Conservation (phyloP, 306 rosid genomes). For the Cucurbita pepo region DNA sequence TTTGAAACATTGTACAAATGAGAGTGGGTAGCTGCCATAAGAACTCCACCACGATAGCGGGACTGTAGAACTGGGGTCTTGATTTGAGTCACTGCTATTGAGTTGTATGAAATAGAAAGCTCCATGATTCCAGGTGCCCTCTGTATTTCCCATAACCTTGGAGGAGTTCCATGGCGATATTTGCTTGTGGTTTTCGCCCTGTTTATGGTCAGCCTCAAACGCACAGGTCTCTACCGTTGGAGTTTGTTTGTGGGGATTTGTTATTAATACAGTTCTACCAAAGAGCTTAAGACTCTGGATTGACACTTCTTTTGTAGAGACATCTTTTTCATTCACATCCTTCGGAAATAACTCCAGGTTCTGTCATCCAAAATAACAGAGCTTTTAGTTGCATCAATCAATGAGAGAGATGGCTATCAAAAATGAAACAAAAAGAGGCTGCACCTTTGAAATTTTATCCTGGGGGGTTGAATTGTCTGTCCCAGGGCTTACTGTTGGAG, state of each 20-base stretch:
- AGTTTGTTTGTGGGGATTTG: slow-evolving; percentile 15
- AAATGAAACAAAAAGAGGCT: slow-evolving; percentile 6
- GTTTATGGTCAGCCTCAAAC: not conserved
- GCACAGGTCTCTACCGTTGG: not conserved
- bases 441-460: slow-evolving; percentile 32
- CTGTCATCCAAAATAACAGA: slow-evolving; percentile 19
- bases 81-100: slow-evolving; percentile 17
- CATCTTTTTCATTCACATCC: slow-evolving; percentile 18
- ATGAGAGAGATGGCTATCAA: not conserved
- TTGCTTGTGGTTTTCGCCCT: not conserved
- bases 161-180: not conserved
- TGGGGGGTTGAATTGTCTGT: slow-evolving; percentile 12
- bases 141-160: not conserved
- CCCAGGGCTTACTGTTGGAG: slow-evolving; percentile 14
- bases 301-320: slow-evolving; percentile 22
- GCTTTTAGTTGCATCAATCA: not conserved
- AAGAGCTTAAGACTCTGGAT: slow-evolving; percentile 50
- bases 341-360: slow-evolving; percentile 24
- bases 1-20: slow-evolving; percentile 11
- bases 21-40: slow-evolving; percentile 11
- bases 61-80: slow-evolving; percentile 9
- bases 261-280: slow-evolving; percentile 43
- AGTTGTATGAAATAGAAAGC: slow-evolving; percentile 15
- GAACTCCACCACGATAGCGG: slow-evolving; percentile 3
- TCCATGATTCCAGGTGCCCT: slow-evolving; percentile 8